Evolutionary conservation across 768 basidiomycete genomes (phyloP).

Genomic region (Tricholoma bakamatsutake): DNA sequence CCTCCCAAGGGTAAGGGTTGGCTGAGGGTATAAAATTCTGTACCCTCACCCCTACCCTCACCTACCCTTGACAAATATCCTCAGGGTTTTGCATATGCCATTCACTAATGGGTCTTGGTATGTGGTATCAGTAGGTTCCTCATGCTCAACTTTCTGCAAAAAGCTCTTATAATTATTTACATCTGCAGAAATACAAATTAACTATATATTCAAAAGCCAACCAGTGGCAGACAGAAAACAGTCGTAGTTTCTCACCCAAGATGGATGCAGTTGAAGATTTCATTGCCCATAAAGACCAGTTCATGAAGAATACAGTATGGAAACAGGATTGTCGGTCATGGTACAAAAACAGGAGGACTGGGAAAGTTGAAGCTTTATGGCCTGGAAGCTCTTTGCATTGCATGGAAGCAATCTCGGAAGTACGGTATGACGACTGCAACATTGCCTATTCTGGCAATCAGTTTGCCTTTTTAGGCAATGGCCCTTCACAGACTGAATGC

Average conservation of each 20-base stretch:
- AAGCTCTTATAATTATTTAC: neutral
- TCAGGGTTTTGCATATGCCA: no score
- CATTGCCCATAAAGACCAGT: conserved; percentile 23
- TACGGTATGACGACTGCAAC: conserved; percentile 8
- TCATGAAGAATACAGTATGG: conserved; percentile 31
- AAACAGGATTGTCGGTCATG: conserved; percentile 25
- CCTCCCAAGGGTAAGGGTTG: no score
- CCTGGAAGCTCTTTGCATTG: conserved; percentile 32
- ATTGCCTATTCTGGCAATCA: conserved; percentile 28
- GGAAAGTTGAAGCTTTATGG: conserved; percentile 29
- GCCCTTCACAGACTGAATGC: conserved; percentile 27
- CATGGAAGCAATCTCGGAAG: conserved; percentile 1
- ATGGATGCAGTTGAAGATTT: conserved; percentile 29
- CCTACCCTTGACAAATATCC: no score
- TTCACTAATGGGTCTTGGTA: no score
- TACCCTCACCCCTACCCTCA: no score
- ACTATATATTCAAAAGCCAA: conserved; percentile 28
- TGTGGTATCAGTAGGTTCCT: conserved; percentile 21
- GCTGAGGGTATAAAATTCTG: no score
- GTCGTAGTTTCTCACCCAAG: conserved; percentile 30
- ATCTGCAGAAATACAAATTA: conserved; percentile 26
- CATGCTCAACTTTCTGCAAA: neutral
- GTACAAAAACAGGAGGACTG: conserved; percentile 26
- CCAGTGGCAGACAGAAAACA: conserved; percentile 31
- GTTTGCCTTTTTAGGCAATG: conserved; percentile 30